Evolutionary conservation across 805 yeast genomes (phyloP).

Genomic region (Vanderwaltozyma yarrowii): DNA sequence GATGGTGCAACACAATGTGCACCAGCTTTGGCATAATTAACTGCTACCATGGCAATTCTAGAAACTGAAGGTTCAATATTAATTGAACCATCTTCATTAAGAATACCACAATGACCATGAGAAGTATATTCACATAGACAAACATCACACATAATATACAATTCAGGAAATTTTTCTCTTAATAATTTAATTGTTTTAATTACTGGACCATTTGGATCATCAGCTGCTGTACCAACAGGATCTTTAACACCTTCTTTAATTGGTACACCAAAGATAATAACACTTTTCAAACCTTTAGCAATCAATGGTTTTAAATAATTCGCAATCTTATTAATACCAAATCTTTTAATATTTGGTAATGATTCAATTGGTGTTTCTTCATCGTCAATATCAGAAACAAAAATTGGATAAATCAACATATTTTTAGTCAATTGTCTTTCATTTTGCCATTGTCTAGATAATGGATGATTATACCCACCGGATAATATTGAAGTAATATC

Average conservation of each 20-base stretch:
- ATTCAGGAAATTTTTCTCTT: conserved; percentile 58
- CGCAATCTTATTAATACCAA: conserved; percentile 69
- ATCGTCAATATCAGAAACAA: conserved; percentile 70
- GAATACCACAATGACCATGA: conserved; percentile 96
- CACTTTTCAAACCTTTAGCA: conserved; percentile 73
- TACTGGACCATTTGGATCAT: conserved; percentile 94
- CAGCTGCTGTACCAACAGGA: conserved; percentile 77
- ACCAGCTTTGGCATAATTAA: conserved; percentile 90
- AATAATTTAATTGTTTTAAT: conserved; percentile 65
- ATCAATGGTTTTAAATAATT: conserved; percentile 64
- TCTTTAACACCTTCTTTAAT: conserved; percentile 69
- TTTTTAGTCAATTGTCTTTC: conserved; percentile 74
- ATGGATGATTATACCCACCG: conserved; percentile 91
- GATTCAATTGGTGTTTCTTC: conserved; percentile 68
- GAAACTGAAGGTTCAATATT: conserved; percentile 64
- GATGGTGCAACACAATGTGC: conserved; percentile 94
- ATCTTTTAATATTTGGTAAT: conserved; percentile 79
- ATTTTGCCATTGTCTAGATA: conserved; percentile 83
- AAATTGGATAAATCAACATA: conserved; percentile 89
- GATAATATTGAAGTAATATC: conserved; percentile 68
- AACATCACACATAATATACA: conserved; percentile 87
- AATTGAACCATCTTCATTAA: conserved; percentile 78
- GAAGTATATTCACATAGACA: conserved; percentile 94
- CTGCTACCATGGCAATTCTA: conserved; percentile 89
- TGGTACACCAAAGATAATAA: conserved; percentile 88